Base-by-base conservation (phyloP, 495 filamentous ascomycete genomes). In the Tuber magnatum region DNA sequence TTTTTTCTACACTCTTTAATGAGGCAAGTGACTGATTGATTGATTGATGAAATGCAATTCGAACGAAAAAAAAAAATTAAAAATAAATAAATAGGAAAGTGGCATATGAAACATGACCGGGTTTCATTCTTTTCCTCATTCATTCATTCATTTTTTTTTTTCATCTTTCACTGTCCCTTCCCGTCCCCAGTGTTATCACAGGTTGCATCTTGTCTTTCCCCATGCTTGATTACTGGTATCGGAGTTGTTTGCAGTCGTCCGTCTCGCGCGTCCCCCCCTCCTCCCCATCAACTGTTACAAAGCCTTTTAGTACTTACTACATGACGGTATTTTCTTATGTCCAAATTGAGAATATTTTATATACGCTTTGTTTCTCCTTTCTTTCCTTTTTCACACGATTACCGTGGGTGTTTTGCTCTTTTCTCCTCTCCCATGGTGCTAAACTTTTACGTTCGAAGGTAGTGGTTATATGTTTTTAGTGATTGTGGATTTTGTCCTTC, bases 331-430 rank as follows among this genome's bases (percentile, higher is more conserved):
- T 65, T 65, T 65, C 56, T 65, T 65, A 65, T 65, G 56, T 65
- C 56, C 28, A 65, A 65, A 65, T 65, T 65, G 56, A 65, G 56
- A 65, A 65, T 65, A 65, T 35, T 35, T 65, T 65, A 61, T 35
- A 65, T 65, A 65, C 56, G 56, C 56, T 65, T 42, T 73, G 8
- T 51, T 73, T 65, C 68, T 69, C 77, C 76, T 79, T 32, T 69
- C 68, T 73, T 74, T 80, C 51, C 38, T 24, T 41, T 77, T 74
- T 77, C 48, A 2, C 24, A 51, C 48, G 10, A 22, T 8, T 51
- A 51, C 24, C 48, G 48, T 51, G 24, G n/a, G n/a, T 8, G n/a
- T 10, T 70, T 48, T 71, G 51, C 76, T 77, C 78, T 43, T 69
- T 61, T 73, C 72, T 78, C 42, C 35, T 39, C 43, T 78, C 61